phyloP scores from a whole-genome alignment of 2,329 filamentous ascomycete genomes.

The Xylariaceae sp. region DNA sequence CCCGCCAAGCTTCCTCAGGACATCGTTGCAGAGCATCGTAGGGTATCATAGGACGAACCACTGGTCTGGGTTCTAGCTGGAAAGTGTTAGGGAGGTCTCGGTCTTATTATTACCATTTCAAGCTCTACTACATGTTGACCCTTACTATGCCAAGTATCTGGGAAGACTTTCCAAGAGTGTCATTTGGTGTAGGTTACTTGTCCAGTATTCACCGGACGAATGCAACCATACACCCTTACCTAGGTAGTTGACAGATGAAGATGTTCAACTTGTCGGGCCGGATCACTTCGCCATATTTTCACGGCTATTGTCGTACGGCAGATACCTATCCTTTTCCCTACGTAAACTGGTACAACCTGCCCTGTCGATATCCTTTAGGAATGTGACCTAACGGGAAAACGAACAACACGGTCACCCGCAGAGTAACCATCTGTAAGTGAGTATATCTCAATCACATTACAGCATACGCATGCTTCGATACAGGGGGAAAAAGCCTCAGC shows the following conservation, averaged over 20 bases:
- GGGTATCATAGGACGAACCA: conserved; percentile 23
- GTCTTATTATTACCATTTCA: conserved; percentile 8
- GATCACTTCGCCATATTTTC: conserved; percentile 1
- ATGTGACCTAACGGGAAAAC: no score
- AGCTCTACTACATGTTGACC: conserved; percentile 6
- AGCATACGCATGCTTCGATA: conserved; percentile 5
- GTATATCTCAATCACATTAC: no score
- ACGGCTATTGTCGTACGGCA: neutral
- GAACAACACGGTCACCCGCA: no score
- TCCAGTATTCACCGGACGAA: conserved; percentile 3
- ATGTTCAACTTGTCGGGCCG: conserved; percentile 2
- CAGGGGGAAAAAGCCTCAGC: conserved; percentile 22
- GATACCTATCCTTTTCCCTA: neutral
- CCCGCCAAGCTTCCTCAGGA: conserved; percentile 19
- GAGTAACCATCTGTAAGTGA: no score
- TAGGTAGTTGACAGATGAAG: neutral
- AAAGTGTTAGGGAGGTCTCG: neutral
- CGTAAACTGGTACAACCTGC: neutral
- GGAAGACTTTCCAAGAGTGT: conserved; percentile 10
- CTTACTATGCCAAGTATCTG: conserved; percentile 6
- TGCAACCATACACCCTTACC: neutral
- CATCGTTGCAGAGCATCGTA: neutral
- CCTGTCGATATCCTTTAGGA: neutral
- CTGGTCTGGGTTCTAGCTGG: conserved; percentile 8
- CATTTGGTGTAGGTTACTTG: neutral